These are phyloP conservation scores for Coprinopsis strossmayeri DNA, from an alignment of 768 basidiomycete genomes.

Conservation along the genomic window DNA sequence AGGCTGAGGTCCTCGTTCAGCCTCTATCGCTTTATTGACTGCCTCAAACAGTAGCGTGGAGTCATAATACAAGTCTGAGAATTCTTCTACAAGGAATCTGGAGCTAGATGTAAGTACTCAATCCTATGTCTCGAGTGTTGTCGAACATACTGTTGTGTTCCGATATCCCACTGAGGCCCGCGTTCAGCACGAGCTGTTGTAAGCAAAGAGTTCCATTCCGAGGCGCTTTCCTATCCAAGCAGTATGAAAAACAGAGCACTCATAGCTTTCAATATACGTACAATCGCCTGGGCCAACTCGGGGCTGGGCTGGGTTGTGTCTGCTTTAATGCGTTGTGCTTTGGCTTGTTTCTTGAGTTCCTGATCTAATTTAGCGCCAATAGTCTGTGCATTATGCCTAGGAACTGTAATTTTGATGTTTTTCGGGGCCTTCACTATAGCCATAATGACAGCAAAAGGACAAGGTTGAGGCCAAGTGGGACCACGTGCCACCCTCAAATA, in stretches of 20 bases:
- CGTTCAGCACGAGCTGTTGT: conserved; percentile 73
- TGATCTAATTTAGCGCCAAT: conserved; percentile 57
- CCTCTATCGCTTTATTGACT: conserved; percentile 39
- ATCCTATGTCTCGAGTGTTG: background rate
- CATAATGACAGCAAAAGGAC: too few relatives aligned
- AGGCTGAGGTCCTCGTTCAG: conserved; percentile 28
- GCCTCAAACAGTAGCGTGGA: conserved; percentile 53
- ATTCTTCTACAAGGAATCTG: conserved; percentile 73
- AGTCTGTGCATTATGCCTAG: conserved; percentile 69
- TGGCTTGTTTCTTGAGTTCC: conserved; percentile 53
- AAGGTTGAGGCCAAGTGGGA: too few relatives aligned
- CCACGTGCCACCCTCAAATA: too few relatives aligned
- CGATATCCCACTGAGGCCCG: conserved; percentile 85
- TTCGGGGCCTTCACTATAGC: conserved; percentile 53
- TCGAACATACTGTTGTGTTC: conserved; percentile 70
- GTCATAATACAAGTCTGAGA: conserved; percentile 70
- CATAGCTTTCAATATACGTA: conserved; percentile 31
- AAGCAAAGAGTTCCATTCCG: conserved; percentile 81
- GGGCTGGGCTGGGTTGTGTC: conserved; percentile 59
- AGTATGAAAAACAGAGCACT: background rate
- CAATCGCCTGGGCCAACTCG: conserved; percentile 62
- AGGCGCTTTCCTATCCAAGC: conserved; percentile 58
- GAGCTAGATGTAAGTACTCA: background rate
- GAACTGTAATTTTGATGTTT: conserved; percentile 58
- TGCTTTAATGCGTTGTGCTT: conserved; percentile 38